A percentile compares a stretch with the other conserved stretches of the same genome.
Evolutionary conservation across 768 basidiomycete species (phyloP).

Genomic region (Lactifluus subvellereus): DNA sequence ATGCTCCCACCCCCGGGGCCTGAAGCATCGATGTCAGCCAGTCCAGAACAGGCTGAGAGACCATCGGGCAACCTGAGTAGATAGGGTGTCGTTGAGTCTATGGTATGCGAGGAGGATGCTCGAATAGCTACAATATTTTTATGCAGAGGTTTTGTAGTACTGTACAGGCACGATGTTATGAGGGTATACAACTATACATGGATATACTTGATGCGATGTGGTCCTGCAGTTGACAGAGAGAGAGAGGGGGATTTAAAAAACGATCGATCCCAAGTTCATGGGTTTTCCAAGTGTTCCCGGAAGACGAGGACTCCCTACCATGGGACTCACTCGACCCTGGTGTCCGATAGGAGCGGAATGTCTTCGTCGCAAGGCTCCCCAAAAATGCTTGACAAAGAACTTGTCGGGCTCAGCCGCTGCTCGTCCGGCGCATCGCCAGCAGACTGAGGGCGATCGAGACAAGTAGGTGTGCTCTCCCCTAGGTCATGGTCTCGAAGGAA

Average conservation of each 20-base stretch:
- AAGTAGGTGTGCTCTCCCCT: neutral
- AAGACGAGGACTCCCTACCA: neutral
- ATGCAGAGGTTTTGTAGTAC: neutral
- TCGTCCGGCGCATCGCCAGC: neutral
- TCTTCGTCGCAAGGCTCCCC: neutral
- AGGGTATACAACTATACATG: slow-evolving; percentile 3
- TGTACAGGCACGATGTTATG: neutral
- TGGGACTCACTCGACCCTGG: neutral
- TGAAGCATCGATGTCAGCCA: neutral
- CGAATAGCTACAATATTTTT: neutral
- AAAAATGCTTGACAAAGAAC: neutral
- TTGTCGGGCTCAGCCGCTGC: neutral
- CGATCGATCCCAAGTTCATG: neutral
- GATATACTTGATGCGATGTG: neutral
- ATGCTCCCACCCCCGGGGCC: neutral
- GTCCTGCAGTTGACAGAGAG: neutral
- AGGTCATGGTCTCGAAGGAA: neutral
- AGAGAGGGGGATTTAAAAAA: neutral
- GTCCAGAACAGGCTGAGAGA: neutral
- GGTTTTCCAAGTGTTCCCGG: neutral
- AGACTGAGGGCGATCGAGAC: neutral
- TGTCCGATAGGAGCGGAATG: neutral
- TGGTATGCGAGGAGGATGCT: neutral
- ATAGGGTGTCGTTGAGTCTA: neutral
- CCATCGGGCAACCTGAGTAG: neutral